These are phyloP conservation scores for Atkinsonella texensis DNA, from an alignment of 2,329 filamentous ascomycete species.

Conservation along the genomic window DNA sequence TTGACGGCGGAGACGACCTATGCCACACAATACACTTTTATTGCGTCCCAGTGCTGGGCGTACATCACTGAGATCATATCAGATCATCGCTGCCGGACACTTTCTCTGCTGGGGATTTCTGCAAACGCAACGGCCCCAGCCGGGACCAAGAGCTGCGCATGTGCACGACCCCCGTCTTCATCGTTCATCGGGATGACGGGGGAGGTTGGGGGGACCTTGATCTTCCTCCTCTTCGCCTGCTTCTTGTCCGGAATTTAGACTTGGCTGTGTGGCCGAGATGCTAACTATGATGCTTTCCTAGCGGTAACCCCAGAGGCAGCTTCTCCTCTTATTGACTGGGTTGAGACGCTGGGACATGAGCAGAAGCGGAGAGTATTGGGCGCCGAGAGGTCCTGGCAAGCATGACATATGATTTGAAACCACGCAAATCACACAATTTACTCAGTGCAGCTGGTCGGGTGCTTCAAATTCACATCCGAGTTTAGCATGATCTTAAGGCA, in stretches of 20 bases:
- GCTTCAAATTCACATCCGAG: no score
- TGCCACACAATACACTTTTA: no score
- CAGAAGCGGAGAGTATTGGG: constrained; percentile 62
- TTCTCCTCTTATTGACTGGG: constrained; percentile 47
- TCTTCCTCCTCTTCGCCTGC: neutral
- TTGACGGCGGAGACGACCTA: no score
- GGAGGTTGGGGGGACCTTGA: constrained; percentile 32
- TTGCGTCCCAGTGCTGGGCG: no score
- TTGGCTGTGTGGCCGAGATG: no score
- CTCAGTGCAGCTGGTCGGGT: no score
- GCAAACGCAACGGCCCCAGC: constrained; percentile 40
- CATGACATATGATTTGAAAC: constrained; percentile 8
- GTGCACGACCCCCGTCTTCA: constrained; percentile 59
- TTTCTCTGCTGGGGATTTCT: constrained; percentile 55
- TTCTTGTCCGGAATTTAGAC: neutral
- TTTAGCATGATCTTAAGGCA: no score
- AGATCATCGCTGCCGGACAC: constrained; percentile 56
- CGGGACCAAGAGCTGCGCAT: constrained; percentile 57
- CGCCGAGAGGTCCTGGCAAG: constrained; percentile 55
- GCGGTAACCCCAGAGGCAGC: constrained; percentile 60
- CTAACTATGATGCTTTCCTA: constrained; percentile 11
- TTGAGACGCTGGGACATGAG: constrained; percentile 48
- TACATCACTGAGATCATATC: no score
- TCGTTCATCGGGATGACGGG: constrained; percentile 57
- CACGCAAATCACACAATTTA: no score